These are phyloP conservation scores for Adansonia grandidieri DNA, from an alignment of 441 rosid species.

Conservation along the genomic window DNA sequence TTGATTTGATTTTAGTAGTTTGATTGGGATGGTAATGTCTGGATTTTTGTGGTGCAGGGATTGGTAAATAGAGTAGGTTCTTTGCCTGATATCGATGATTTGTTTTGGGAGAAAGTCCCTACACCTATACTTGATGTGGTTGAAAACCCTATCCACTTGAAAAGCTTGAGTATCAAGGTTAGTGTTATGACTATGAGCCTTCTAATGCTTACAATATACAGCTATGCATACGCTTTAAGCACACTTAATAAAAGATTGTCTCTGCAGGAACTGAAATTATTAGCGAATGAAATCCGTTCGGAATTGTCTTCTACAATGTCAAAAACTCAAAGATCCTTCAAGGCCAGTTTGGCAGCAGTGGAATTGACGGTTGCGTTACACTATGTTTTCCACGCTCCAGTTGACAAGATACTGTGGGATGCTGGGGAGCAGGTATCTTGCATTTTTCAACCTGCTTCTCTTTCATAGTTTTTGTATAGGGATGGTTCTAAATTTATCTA, in stretches of 20 bases:
- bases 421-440: slow-evolving; percentile 71
- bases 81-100: slow-evolving; percentile 71
- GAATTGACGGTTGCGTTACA: slow-evolving; percentile 89
- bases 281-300: slow-evolving; percentile 70
- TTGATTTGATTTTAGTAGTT: background rate
- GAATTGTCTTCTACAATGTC: slow-evolving; percentile 59
- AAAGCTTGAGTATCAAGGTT: slow-evolving; percentile 76
- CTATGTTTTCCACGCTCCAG: slow-evolving; percentile 81
- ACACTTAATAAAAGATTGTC: slow-evolving; percentile 25
- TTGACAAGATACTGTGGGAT: slow-evolving; percentile 92
- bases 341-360: slow-evolving; percentile 70
- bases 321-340: slow-evolving; percentile 53
- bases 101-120: slow-evolving; percentile 58
- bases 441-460: background rate
- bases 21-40: slow-evolving; percentile 20
- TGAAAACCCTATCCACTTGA: slow-evolving; percentile 76
- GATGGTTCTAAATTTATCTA: background rate
- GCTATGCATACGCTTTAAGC: background rate
- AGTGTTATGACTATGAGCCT: slow-evolving; percentile 28
- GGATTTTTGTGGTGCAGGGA: slow-evolving; percentile 48
- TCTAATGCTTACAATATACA: slow-evolving; percentile 8
- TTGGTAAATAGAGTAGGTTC: slow-evolving; percentile 47
- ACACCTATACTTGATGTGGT: slow-evolving; percentile 83
- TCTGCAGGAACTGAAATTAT: slow-evolving; percentile 73
- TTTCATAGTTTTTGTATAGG: background rate